Percentiles rank a stretch among this genome's conserved stretches.
Evolutionary conservation across 805 yeast genomes (phyloP).

Genomic region (Phaffomyces antillensis): DNA sequence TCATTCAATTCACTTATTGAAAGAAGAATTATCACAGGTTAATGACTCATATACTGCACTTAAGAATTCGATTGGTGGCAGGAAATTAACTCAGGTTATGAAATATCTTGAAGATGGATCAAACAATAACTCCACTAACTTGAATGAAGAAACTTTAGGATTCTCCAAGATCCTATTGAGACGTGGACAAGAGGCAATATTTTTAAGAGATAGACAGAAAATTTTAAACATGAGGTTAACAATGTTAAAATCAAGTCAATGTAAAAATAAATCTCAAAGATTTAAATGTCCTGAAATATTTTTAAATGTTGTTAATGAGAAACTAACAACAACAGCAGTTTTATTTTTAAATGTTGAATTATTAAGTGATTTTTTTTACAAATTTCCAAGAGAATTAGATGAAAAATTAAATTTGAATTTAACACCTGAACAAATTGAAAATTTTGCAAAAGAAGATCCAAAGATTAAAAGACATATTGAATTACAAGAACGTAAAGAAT

Average conservation of each 20-base stretch:
- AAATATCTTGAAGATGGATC: conserved; percentile 46
- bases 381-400: conserved; percentile 92
- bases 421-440: conserved; percentile 71
- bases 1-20: conserved; percentile 62
- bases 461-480: conserved; percentile 86
- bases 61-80: conserved; percentile 70
- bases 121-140: conserved; percentile 20
- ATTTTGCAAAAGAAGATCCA: conserved; percentile 87
- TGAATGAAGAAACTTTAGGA: conserved; percentile 64
- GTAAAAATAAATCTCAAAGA: conserved; percentile 73
- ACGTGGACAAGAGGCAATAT: conserved; percentile 79
- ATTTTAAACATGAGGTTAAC: conserved; percentile 70
- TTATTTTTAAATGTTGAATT: conserved; percentile 89
- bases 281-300: conserved; percentile 93
- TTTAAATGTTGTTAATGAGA: conserved; percentile 85
- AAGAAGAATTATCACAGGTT: conserved; percentile 84
- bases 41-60: conserved; percentile 51
- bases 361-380: conserved; percentile 89
- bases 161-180: conserved; percentile 70
- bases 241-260: conserved; percentile 65
- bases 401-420: conserved; percentile 56
- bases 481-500: conserved; percentile 85
- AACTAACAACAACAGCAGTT: conserved; percentile 88
- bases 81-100: conserved; percentile 78
- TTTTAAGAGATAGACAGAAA: conserved; percentile 65